Percentiles rank a stretch among this genome's conserved stretches.
These are phyloP conservation scores for Orbilia oligospora DNA, from an alignment of 2,329 filamentous ascomycete genomes.

Conservation along the genomic window DNA sequence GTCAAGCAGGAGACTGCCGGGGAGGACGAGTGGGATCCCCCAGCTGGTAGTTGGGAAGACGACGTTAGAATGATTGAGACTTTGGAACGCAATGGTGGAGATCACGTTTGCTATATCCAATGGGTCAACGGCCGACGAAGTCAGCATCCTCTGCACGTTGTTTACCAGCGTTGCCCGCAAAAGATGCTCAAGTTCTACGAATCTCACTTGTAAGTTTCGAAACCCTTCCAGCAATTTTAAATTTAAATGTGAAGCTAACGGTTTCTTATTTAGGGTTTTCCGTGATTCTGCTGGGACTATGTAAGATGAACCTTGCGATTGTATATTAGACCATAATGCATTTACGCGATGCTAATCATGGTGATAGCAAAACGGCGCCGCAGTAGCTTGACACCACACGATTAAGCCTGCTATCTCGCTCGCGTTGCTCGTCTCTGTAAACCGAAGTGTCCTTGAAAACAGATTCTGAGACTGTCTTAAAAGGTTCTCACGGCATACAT, in stretches of 20 bases:
- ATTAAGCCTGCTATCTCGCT: not conserved
- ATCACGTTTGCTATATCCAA: slow-evolving; percentile 74
- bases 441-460: not conserved
- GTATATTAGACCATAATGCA: slow-evolving; percentile 38
- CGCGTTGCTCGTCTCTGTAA: not conserved
- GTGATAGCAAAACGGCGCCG: slow-evolving; percentile 41
- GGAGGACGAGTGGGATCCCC: slow-evolving; percentile 74
- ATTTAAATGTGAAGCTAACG: slow-evolving; percentile 5
- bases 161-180: slow-evolving; percentile 84
- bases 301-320: slow-evolving; percentile 35
- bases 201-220: slow-evolving; percentile 68
- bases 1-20: slow-evolving; percentile 64
- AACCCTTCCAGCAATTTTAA: not conserved
- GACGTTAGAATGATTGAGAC: slow-evolving; percentile 79
- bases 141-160: slow-evolving; percentile 77
- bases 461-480: not conserved
- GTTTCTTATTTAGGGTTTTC: slow-evolving; percentile 38
- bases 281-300: slow-evolving; percentile 44
- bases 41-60: slow-evolving; percentile 82
- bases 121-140: slow-evolving; percentile 76
- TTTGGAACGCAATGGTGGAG: slow-evolving; percentile 76
- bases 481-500: not conserved
- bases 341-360: slow-evolving; percentile 29
- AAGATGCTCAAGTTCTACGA: slow-evolving; percentile 74
- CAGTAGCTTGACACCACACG: slow-evolving; percentile 11